Conservation (phyloP, 495 filamentous ascomycete genomes). For the Podospora tetraspora region DNA sequence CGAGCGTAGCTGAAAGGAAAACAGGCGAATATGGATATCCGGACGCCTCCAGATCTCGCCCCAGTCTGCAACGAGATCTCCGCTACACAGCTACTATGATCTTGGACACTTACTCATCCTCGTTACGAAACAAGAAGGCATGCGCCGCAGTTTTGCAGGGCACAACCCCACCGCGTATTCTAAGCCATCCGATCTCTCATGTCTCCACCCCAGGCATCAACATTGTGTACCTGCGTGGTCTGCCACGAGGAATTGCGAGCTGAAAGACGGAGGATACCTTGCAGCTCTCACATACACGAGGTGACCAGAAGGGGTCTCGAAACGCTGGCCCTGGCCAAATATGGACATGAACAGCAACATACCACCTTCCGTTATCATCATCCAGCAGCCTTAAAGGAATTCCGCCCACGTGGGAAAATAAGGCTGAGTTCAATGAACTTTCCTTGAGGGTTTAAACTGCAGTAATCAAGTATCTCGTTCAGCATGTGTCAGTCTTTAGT, state of each 20-base stretch:
- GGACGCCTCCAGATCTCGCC: background rate
- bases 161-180: background rate
- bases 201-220: background rate
- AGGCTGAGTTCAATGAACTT: background rate
- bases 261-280: background rate
- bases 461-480: background rate
- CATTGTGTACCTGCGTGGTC: background rate
- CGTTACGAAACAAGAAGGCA: background rate
- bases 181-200: background rate
- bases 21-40: background rate
- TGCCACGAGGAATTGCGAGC: background rate
- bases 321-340: background rate
- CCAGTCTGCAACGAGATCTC: background rate
- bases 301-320: background rate
- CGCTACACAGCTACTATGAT: background rate
- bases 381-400: background rate
- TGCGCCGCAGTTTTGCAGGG: background rate
- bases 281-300: background rate
- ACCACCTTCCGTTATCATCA: background rate
- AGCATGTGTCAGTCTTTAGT: background rate
- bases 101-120: background rate
- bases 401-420: background rate
- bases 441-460: no score
- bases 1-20: background rate
- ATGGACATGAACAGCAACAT: no score